Percentiles rank a stretch among this genome's conserved stretches.
Conservation (phyloP, 192 early-diverging fungal species). For the Coemansia umbellata region DNA sequence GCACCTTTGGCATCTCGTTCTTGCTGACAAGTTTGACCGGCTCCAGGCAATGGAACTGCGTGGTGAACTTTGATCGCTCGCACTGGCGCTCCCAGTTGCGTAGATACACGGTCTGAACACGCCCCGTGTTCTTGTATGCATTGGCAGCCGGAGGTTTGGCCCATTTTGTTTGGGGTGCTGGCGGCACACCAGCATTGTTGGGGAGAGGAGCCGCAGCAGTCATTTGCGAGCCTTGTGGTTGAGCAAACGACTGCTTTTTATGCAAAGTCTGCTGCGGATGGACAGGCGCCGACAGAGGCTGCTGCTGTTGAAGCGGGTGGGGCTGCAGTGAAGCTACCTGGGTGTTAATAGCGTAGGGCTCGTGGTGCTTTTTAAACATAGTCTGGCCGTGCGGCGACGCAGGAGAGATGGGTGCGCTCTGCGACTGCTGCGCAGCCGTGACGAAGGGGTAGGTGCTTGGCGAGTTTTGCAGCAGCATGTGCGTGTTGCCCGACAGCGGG, state of each 20-base stretch:
- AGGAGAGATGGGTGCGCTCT: constrained; percentile 37
- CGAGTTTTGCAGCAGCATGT: background rate
- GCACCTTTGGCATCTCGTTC: background rate
- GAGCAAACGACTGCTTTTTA: background rate
- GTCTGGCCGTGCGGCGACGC: background rate
- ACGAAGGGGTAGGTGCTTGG: constrained; percentile 1
- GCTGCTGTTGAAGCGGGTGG: constrained; percentile 1
- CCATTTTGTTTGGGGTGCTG: too few relatives aligned
- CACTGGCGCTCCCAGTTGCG: constrained; percentile 17
- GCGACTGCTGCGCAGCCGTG: constrained; percentile 11
- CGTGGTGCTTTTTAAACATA: background rate
- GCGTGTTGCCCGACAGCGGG: background rate
- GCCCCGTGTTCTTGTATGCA: constrained; percentile 1
- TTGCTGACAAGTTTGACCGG: constrained; percentile 29
- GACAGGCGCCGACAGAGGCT: background rate
- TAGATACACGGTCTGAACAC: constrained; percentile 20
- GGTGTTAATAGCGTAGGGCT: background rate
- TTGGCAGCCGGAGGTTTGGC: too few relatives aligned
- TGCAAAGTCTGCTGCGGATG: background rate
- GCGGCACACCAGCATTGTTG: too few relatives aligned
- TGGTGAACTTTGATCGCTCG: constrained; percentile 31
- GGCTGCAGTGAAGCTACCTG: background rate
- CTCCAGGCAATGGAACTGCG: constrained; percentile 34
- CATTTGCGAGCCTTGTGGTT: background rate
- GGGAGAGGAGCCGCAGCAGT: background rate